A percentile compares a stretch with the other conserved stretches of the same genome.
These are phyloP conservation scores for Colletotrichum sp. DNA, from an alignment of 2,329 filamentous ascomycete genomes.

Conservation along the genomic window DNA sequence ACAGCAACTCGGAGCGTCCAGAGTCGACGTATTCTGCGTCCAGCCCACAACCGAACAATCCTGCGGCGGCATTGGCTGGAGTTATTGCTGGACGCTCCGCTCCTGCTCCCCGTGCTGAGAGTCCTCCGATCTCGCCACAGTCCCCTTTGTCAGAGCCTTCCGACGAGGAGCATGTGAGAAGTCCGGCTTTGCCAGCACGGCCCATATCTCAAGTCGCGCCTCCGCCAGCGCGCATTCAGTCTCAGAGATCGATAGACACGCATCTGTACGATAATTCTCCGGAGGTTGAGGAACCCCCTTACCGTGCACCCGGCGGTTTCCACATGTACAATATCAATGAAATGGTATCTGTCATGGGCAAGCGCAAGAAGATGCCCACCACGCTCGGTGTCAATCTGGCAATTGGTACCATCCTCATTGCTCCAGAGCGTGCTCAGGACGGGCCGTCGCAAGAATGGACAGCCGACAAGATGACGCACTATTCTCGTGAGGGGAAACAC, in stretches of 20 bases:
- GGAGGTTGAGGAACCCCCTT: constrained; percentile 25
- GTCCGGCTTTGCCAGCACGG: constrained; percentile 43
- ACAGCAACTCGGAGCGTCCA: neutral
- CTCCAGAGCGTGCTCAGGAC: constrained; percentile 83
- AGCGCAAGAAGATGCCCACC: constrained; percentile 98
- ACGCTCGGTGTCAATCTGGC: constrained; percentile 91
- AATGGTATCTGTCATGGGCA: constrained; percentile 96
- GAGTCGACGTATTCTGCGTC: constrained; percentile 26
- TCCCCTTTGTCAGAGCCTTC: constrained; percentile 27
- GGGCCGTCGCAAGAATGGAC: constrained; percentile 91
- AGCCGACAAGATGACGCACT: constrained; percentile 94
- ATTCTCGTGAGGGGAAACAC: constrained; percentile 97
- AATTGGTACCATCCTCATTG: constrained; percentile 88
- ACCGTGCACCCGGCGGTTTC: constrained; percentile 71
- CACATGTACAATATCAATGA: constrained; percentile 97
- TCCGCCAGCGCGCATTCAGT: constrained; percentile 26
- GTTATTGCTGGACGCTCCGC: constrained; percentile 56
- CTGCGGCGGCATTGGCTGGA: constrained; percentile 60
- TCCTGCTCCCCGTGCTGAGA: constrained; percentile 45
- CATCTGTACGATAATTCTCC: constrained; percentile 26
- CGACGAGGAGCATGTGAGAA: constrained; percentile 35
- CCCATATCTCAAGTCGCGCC: constrained; percentile 28
- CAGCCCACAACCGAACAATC: constrained; percentile 39
- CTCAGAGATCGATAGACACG: constrained; percentile 24
- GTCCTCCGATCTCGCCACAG: constrained; percentile 48